phyloP scores from a whole-genome alignment of 805 yeast genomes.

The Cyberlindnera mycetangii region DNA sequence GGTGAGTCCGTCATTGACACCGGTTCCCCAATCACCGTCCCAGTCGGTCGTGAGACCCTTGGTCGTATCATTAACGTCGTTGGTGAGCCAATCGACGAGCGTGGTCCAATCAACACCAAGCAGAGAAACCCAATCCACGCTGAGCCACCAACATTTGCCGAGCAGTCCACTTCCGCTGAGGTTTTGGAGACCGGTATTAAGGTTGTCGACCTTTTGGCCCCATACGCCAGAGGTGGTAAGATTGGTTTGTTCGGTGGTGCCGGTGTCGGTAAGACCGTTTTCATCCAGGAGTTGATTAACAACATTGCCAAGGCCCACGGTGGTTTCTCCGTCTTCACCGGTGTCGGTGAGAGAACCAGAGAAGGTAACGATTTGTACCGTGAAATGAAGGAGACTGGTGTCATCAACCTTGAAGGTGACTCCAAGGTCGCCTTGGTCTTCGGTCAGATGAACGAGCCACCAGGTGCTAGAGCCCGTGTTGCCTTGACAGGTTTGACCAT shows the following conservation, averaged over 20 bases:
- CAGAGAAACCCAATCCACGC: slow-evolving; percentile 98
- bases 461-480: slow-evolving; percentile 99
- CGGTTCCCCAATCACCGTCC: slow-evolving; percentile 98
- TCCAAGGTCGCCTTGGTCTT: slow-evolving; percentile 99
- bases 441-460: slow-evolving; percentile 99
- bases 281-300: slow-evolving; percentile 99
- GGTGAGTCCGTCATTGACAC: slow-evolving; percentile 91
- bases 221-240: slow-evolving; percentile 99
- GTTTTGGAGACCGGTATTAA: slow-evolving; percentile 99
- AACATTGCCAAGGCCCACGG: slow-evolving; percentile 99
- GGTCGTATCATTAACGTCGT: slow-evolving; percentile 98
- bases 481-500: slow-evolving; percentile 99
- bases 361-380: slow-evolving; percentile 99
- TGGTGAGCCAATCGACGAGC: slow-evolving; percentile 99
- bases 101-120: slow-evolving; percentile 95
- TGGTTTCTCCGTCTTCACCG: slow-evolving; percentile 99
- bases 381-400: slow-evolving; percentile 99
- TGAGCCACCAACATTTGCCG: slow-evolving; percentile 94
- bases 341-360: slow-evolving; percentile 99
- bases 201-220: slow-evolving; percentile 98
- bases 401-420: slow-evolving; percentile 98
- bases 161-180: slow-evolving; percentile 97
- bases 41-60: slow-evolving; percentile 98
- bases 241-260: slow-evolving; percentile 99
- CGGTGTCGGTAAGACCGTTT: slow-evolving; percentile 99